These are phyloP conservation scores for Amphichorda felina DNA, from an alignment of 2,329 filamentous ascomycete genomes.

Conservation along the genomic window DNA sequence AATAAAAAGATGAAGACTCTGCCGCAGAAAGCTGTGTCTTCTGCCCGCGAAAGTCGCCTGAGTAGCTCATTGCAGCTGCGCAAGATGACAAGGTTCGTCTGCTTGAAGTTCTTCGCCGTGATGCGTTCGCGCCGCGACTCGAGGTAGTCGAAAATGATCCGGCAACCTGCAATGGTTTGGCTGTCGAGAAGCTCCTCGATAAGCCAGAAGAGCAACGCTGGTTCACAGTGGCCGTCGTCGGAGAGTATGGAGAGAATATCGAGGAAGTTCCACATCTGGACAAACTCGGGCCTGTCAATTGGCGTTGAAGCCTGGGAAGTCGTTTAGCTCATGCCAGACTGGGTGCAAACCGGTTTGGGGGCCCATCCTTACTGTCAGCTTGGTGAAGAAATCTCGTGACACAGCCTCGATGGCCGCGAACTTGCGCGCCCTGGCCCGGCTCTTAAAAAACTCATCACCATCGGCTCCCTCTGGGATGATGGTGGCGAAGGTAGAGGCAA, in stretches of 20 bases:
- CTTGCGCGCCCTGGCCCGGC: slow-evolving; percentile 30
- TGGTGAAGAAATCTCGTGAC: slow-evolving; percentile 68
- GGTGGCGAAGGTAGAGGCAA: slow-evolving; percentile 21
- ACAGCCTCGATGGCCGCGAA: slow-evolving; percentile 73
- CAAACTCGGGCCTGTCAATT: slow-evolving; percentile 69
- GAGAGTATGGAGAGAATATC: slow-evolving; percentile 85
- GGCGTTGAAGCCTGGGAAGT: slow-evolving; percentile 51
- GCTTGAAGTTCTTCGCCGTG: slow-evolving; percentile 66
- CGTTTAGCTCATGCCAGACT: background rate
- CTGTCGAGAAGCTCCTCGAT: slow-evolving; percentile 93
- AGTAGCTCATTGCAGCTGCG: slow-evolving; percentile 90
- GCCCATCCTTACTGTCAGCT: slow-evolving; percentile 52
- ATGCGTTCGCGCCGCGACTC: slow-evolving; percentile 87
- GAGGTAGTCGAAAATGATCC: slow-evolving; percentile 85
- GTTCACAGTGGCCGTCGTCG: slow-evolving; percentile 66
- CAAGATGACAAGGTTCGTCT: slow-evolving; percentile 82
- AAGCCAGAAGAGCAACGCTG: slow-evolving; percentile 76
- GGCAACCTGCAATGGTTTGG: slow-evolving; percentile 85
- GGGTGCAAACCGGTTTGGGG: background rate
- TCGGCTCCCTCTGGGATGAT: slow-evolving; percentile 13
- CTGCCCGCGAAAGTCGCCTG: slow-evolving; percentile 84
- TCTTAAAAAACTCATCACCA: slow-evolving; percentile 26
- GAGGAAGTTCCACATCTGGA: slow-evolving; percentile 83
- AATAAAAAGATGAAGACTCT: slow-evolving; percentile 98
- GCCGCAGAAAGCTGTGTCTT: slow-evolving; percentile 95